Conservation (phyloP, 345 rosid species). For the Dovyalis caffra region DNA sequence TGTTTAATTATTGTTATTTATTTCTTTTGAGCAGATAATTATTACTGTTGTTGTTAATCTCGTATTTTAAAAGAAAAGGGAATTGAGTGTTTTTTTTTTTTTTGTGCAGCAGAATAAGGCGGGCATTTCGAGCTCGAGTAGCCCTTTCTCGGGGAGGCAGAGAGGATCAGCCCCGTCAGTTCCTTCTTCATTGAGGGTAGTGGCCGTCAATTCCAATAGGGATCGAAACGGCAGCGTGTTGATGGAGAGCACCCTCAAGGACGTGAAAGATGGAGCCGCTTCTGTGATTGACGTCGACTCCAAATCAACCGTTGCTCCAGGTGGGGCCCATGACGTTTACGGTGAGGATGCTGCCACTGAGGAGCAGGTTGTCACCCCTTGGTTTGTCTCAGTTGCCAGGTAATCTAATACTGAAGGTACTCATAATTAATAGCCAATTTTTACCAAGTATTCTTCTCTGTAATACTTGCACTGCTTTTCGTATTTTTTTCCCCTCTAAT, state of each 20-base stretch:
- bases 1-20: neutral
- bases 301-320: conserved; percentile 41
- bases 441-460: neutral
- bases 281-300: conserved; percentile 45
- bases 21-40: neutral
- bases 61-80: too few relatives aligned
- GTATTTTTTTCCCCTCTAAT: neutral
- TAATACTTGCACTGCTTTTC: neutral
- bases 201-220: conserved; percentile 32
- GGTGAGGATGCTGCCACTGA: conserved; percentile 47
- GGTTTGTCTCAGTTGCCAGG: conserved; percentile 54
- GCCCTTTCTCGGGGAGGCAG: conserved; percentile 39
- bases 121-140: conserved; percentile 38
- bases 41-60: neutral
- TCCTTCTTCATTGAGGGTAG: conserved; percentile 38
- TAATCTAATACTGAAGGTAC: conserved; percentile 1
- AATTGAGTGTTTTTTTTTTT: neutral
- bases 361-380: conserved; percentile 50
- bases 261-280: conserved; percentile 29
- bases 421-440: neutral
- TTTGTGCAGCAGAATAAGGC: conserved; percentile 41
- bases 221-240: conserved; percentile 45
- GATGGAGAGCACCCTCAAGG: conserved; percentile 42
- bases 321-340: conserved; percentile 30
- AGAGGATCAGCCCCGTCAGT: conserved; percentile 26